Evolutionary conservation across 2,329 filamentous ascomycete species (phyloP), one percentile per base, ranked within the genome.

Genomic region (Cladosporium sphaerospermum): DNA sequence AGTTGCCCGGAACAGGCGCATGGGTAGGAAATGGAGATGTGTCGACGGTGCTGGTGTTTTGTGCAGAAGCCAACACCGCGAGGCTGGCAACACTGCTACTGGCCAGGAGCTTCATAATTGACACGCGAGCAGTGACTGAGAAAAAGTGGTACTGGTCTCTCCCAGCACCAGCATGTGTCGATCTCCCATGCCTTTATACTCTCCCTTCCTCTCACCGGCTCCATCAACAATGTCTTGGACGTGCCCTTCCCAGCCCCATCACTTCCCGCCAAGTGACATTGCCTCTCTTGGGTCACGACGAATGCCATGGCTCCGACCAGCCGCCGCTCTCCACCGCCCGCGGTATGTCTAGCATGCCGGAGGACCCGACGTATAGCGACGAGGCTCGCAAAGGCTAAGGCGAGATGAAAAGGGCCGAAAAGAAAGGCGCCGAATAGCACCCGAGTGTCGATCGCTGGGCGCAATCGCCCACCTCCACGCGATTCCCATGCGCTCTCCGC

Each of bases 1-100:
- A 60, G 42, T 60, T 53, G 28, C 56, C 58, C 0, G 51, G 28
- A 3, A 60, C 39, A 2, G 58, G 54, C n/a, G 50, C 54, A 3
- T 55, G 42, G 42, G 28, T 54, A 3, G 58, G 58, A 4, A 54
- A 56, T n/a, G 47, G 42, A 32, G 50, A 47, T 31, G 50, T 47
- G 39, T 37, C 42, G 7, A 14, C 7, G 8, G 36, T 51, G 42
- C 23, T 32, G 11, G 40, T 44, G n/a, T 19, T 23, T 36, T 19
- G 40, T 3, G 50, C 40, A 11, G 48, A 44, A 8, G 48, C 48
- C 32, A 51, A 33, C 40, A 51, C 32, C 28, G 40, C 16, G 31
- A 51, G 33, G 40, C 48, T 28, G 40, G 48, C 48, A 18, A 44
- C 18, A 39, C 39, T 23, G 40, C 40, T 36, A 11, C 40, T 37